phyloP scores from a whole-genome alignment of 306 rosid genomes.

The Vicia faba region DNA sequence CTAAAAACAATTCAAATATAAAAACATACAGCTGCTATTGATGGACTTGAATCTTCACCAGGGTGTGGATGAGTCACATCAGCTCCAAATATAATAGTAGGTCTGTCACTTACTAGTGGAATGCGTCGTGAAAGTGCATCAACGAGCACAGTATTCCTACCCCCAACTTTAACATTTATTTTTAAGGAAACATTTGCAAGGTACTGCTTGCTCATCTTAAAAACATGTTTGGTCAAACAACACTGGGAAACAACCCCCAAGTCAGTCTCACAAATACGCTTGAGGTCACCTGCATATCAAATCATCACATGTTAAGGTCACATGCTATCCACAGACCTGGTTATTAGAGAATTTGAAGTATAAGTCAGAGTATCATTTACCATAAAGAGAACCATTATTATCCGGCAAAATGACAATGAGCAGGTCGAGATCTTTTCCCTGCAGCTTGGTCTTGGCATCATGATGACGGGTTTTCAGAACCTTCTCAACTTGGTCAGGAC shows the following conservation, averaged over 20 bases:
- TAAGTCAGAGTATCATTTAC: constrained; percentile 41
- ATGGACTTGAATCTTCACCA: constrained; percentile 97
- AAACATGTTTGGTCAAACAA: constrained; percentile 85
- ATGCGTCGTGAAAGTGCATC: constrained; percentile 91
- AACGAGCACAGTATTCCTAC: constrained; percentile 91
- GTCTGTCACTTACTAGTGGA: constrained; percentile 88
- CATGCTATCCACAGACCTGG: not conserved
- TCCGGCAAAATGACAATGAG: constrained; percentile 93
- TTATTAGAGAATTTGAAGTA: not conserved
- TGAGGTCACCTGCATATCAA: constrained; percentile 73
- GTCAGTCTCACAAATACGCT: constrained; percentile 93
- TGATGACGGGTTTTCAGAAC: constrained; percentile 70
- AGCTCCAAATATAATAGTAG: constrained; percentile 97
- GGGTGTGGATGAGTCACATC: constrained; percentile 99
- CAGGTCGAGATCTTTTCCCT: constrained; percentile 74
- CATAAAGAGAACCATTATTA: constrained; percentile 93
- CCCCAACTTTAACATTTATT: constrained; percentile 96
- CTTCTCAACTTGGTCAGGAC: constrained; percentile 93
- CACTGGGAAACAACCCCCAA: constrained; percentile 96
- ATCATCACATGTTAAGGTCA: not conserved
- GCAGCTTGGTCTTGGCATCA: constrained; percentile 69
- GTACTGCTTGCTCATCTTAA: constrained; percentile 85
- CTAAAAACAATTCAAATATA: not conserved
- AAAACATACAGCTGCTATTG: constrained; percentile 88
- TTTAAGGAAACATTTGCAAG: constrained; percentile 90